Evolutionary conservation across 768 basidiomycete species (phyloP), one percentile per base, ranked within the genome.

Genomic region (Ramaria sp.): DNA sequence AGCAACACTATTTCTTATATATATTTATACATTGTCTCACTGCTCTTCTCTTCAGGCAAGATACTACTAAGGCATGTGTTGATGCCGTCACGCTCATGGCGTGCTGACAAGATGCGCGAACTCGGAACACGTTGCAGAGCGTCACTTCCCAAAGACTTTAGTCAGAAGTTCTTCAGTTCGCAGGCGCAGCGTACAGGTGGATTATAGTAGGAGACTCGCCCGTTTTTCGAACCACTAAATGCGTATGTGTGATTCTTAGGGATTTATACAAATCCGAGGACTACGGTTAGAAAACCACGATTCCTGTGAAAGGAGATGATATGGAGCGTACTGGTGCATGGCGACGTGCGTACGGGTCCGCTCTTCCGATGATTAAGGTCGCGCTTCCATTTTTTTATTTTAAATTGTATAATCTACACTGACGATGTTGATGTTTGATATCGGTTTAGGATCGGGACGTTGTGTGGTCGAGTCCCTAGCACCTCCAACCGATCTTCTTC

Each of bases 21-120:
- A 53, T 16, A 1, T 24, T 47, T 12, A 12, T 9, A 36, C 43
- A 36, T 24, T 39, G 13, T 16, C 12, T n/a, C 39, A 10, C 20
- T 24, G 25, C 5, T 13, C 18, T 47, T 1, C 30, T n/a, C 1
- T 24, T 5, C 41, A 63, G 62, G 10, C 56, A 56, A 52, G 62
- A 61, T 10, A 57, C 54, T 36, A 57, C 57, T 8, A 63, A 63
- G 43, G 61, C 56, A 30, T 30, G 50, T 16, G 45, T 61, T n/a
- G 62, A 58, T 13, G 59, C 61, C 13, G 55, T 56, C 7, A 43
- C 48, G 1, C 50, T 61, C 25, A 56, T 57, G 27, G 54, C 20
- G 10, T 49, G 10, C 55, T 62, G 5, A 42, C 41, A 16, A 16
- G 22, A 38, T 39, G 27, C 24, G 32, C 48, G 34, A 36, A n/a